phyloP scores from a whole-genome alignment of 768 basidiomycete species.

The Mycena sanguinolenta region DNA sequence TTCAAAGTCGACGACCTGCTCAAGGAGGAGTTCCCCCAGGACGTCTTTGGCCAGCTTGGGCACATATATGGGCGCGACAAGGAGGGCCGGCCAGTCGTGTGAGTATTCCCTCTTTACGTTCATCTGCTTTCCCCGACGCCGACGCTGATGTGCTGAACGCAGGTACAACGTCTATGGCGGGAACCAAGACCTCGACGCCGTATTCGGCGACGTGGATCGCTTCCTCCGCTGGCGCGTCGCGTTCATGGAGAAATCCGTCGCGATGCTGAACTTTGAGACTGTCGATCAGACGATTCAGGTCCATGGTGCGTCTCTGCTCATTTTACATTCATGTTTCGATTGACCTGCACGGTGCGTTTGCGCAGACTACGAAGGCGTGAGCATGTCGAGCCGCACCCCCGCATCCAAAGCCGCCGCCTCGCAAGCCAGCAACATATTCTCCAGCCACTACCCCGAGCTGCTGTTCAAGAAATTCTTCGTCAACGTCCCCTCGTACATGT shows the following conservation, averaged over 20 bases:
- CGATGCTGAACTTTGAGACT: conserved; percentile 77
- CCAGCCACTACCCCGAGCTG: conserved; percentile 84
- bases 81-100: conserved; percentile 78
- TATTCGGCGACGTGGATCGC: conserved; percentile 82
- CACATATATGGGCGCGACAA: conserved; percentile 80
- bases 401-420: conserved; percentile 84
- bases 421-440: conserved; percentile 81
- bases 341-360: neutral
- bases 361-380: conserved; percentile 84
- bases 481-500: conserved; percentile 81
- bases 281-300: conserved; percentile 81
- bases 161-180: conserved; percentile 89
- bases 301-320: conserved; percentile 61
- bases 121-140: no score
- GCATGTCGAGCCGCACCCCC: conserved; percentile 73
- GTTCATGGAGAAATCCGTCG: conserved; percentile 78
- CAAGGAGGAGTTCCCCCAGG: conserved; percentile 72
- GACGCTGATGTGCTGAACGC: neutral
- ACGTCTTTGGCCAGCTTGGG: conserved; percentile 75
- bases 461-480: conserved; percentile 87
- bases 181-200: conserved; percentile 71
- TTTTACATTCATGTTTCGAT: neutral
- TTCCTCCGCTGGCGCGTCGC: conserved; percentile 88
- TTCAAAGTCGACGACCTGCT: conserved; percentile 73
- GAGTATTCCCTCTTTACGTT: conserved; percentile 41